These are phyloP conservation scores for Saccharomycopsis amapae DNA, from an alignment of 805 yeast genomes.

Conservation along the genomic window DNA sequence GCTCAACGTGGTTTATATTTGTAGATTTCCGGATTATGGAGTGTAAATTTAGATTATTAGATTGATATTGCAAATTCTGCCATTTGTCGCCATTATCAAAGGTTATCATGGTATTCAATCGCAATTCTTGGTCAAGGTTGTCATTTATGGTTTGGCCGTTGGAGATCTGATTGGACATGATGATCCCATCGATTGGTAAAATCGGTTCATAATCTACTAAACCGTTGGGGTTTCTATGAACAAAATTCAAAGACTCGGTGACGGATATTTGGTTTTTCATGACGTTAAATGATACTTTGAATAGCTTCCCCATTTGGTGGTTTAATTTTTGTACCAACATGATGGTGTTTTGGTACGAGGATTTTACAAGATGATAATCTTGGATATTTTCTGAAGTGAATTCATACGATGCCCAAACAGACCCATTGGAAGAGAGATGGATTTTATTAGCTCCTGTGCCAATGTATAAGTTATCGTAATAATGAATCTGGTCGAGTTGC, in stretches of 20 bases:
- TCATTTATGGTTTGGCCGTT: constrained; percentile 23
- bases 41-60: constrained; percentile 33
- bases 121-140: constrained; percentile 14
- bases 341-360: constrained; percentile 30
- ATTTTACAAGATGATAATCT: neutral
- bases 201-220: constrained; percentile 34
- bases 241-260: constrained; percentile 29
- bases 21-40: constrained; percentile 28
- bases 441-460: neutral
- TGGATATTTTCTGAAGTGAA: neutral
- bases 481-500: neutral
- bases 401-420: constrained; percentile 5
- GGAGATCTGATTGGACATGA: constrained; percentile 38
- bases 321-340: constrained; percentile 28
- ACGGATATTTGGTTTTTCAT: constrained; percentile 1
- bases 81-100: constrained; percentile 33
- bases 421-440: constrained; percentile 8
- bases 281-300: constrained; percentile 24
- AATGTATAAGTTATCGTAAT: constrained; percentile 1
- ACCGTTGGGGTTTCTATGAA: constrained; percentile 29
- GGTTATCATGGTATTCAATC: constrained; percentile 29
- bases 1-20: neutral
- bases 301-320: constrained; percentile 33
- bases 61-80: constrained; percentile 27
- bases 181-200: constrained; percentile 50